These are phyloP conservation scores for Limnanthes douglasii DNA, from an alignment of 345 rosid genomes.

Conservation along the genomic window DNA sequence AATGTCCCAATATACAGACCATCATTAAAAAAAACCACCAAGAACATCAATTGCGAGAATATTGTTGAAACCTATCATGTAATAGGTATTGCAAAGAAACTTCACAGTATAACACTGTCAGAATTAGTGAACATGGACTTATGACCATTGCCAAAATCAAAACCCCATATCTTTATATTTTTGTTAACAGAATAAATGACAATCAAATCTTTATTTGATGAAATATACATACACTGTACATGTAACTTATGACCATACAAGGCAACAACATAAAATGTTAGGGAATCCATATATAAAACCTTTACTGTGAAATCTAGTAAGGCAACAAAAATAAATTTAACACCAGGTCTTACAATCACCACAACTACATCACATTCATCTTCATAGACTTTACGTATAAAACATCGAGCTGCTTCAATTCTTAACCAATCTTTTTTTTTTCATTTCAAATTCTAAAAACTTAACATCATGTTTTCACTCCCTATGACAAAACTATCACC, in stretches of 20 bases:
- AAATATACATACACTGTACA: conserved; percentile 84
- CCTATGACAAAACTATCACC: conserved; percentile 80
- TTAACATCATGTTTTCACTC: conserved; percentile 86
- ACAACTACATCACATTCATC: conserved; percentile 91
- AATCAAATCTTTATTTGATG: conserved; percentile 87
- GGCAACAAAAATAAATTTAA: conserved; percentile 84
- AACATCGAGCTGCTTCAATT: conserved; percentile 45
- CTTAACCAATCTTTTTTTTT: conserved; percentile 56
- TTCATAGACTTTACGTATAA: conserved; percentile 60
- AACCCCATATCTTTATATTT: conserved; percentile 91
- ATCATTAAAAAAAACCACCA: conserved; percentile 99
- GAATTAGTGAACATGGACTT: conserved; percentile 89
- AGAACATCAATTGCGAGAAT: conserved; percentile 99
- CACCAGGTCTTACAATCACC: conserved; percentile 79
- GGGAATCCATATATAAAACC: conserved; percentile 91
- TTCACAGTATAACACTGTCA: conserved; percentile 88
- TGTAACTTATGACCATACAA: conserved; percentile 91
- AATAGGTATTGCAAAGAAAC: conserved; percentile 77
- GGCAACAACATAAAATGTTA: conserved; percentile 69
- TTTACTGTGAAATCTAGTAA: conserved; percentile 87
- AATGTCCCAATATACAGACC: conserved; percentile 99
- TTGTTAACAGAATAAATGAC: conserved; percentile 95
- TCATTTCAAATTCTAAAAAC: conserved; percentile 76
- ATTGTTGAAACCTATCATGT: too few relatives aligned
- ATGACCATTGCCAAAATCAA: conserved; percentile 97